Percentiles rank a stretch among this genome's conserved stretches.
phyloP scores from a whole-genome alignment of 345 rosid genomes.

The Lenwebbia sp. region DNA sequence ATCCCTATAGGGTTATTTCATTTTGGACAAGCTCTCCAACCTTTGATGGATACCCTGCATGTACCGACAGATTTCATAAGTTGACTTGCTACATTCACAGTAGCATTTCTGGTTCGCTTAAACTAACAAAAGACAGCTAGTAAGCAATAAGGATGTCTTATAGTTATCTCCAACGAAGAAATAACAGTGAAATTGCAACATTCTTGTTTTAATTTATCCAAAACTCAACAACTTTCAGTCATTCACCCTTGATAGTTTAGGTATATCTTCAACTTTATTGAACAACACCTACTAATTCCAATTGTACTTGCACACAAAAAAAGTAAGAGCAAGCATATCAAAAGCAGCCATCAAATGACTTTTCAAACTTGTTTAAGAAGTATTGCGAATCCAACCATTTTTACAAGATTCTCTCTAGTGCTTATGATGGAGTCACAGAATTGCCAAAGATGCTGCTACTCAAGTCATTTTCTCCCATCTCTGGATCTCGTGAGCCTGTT shows the following conservation, averaged over 20 bases:
- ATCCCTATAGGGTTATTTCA: background rate
- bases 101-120: background rate
- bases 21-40: background rate
- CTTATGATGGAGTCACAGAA: background rate
- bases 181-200: background rate
- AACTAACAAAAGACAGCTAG: background rate
- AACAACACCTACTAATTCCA: background rate
- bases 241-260: background rate
- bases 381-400: background rate
- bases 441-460: background rate
- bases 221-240: background rate
- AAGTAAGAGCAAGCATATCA: background rate
- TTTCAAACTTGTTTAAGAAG: background rate
- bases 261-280: background rate
- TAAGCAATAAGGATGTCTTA: background rate
- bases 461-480: background rate
- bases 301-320: background rate
- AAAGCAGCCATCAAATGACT: background rate
- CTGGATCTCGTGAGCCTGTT: background rate
- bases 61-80: background rate
- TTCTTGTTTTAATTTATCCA: background rate
- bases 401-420: background rate
- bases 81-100: background rate
- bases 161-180: background rate
- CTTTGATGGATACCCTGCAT: background rate